Conservation (phyloP, 768 basidiomycete species). For the Lactifluus volemus region DNA sequence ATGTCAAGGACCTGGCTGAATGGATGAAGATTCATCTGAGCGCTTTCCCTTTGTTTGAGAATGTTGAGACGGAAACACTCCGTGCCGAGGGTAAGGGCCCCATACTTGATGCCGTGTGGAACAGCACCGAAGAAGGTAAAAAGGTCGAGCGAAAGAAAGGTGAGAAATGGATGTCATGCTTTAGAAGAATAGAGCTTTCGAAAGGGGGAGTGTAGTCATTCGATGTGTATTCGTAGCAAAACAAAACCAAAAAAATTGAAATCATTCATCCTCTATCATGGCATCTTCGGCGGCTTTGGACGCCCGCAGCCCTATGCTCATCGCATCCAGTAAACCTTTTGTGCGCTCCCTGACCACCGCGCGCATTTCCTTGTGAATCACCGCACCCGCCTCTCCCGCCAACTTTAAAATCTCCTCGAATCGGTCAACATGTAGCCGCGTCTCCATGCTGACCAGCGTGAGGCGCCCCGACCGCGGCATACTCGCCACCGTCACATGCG, state of each 20-base stretch:
- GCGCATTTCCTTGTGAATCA: slow-evolving; percentile 82
- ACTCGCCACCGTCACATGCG: slow-evolving; percentile 79
- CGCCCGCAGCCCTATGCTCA: slow-evolving; percentile 38
- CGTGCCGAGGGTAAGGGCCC: slow-evolving; percentile 67
- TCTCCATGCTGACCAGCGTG: slow-evolving; percentile 88
- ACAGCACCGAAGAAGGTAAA: slow-evolving; percentile 90
- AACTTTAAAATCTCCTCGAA: slow-evolving; percentile 84
- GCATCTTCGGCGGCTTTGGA: slow-evolving; percentile 17
- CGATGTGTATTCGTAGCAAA: background rate
- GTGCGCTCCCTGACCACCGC: slow-evolving; percentile 58
- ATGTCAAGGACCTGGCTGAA: slow-evolving; percentile 85
- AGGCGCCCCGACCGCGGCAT: slow-evolving; percentile 84
- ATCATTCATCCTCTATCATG: slow-evolving; percentile 10
- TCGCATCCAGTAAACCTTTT: slow-evolving; percentile 48
- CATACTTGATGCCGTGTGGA: slow-evolving; percentile 75
- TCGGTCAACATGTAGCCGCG: slow-evolving; percentile 83
- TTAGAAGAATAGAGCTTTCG: slow-evolving; percentile 45
- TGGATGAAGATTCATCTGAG: slow-evolving; percentile 95
- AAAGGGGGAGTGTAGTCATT: slow-evolving; percentile 5
- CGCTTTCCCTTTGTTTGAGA: slow-evolving; percentile 80
- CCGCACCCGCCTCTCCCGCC: slow-evolving; percentile 66
- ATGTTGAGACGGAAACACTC: slow-evolving; percentile 65
- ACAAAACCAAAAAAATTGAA: background rate
- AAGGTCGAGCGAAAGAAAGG: slow-evolving; percentile 92
- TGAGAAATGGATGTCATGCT: slow-evolving; percentile 89